Conservation (phyloP, 129 eudicot genomes). For the Gnaphalium uliginosum region DNA sequence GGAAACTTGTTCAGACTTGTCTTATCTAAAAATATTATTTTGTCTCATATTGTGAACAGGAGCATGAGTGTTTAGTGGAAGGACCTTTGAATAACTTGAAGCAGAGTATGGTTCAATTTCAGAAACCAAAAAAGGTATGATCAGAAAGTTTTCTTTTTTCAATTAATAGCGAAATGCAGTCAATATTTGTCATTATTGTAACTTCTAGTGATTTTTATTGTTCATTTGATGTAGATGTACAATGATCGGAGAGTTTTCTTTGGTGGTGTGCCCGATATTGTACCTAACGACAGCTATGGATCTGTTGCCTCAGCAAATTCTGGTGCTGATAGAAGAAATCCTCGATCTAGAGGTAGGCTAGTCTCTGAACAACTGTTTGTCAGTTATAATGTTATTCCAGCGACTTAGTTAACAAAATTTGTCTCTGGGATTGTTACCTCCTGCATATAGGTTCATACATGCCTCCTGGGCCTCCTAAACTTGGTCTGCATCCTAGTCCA, state of each 20-base stretch:
- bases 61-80: slow-evolving; percentile 93
- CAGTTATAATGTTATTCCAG: neutral
- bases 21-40: no score
- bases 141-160: neutral
- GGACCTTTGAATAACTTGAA: slow-evolving; percentile 89
- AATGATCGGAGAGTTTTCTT: slow-evolving; percentile 83
- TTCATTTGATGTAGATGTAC: slow-evolving; percentile 57
- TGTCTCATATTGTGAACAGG: slow-evolving; percentile 38
- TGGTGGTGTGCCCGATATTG: slow-evolving; percentile 81
- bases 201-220: slow-evolving; percentile 13
- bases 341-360: slow-evolving; percentile 74
- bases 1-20: neutral
- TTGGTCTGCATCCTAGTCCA: slow-evolving; percentile 75
- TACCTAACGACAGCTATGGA: slow-evolving; percentile 60
- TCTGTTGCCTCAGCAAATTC: slow-evolving; percentile 44
- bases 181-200: neutral
- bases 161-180: neutral
- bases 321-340: slow-evolving; percentile 69
- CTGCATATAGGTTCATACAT: slow-evolving; percentile 53
- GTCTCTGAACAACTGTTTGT: neutral
- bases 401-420: neutral
- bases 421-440: neutral
- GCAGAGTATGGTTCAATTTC: slow-evolving; percentile 98
- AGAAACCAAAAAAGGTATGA: slow-evolving; percentile 88
- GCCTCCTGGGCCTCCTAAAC: slow-evolving; percentile 71